Base-by-base conservation (phyloP, 116 monocot genomes). In the Dioscorea cayenensis region DNA sequence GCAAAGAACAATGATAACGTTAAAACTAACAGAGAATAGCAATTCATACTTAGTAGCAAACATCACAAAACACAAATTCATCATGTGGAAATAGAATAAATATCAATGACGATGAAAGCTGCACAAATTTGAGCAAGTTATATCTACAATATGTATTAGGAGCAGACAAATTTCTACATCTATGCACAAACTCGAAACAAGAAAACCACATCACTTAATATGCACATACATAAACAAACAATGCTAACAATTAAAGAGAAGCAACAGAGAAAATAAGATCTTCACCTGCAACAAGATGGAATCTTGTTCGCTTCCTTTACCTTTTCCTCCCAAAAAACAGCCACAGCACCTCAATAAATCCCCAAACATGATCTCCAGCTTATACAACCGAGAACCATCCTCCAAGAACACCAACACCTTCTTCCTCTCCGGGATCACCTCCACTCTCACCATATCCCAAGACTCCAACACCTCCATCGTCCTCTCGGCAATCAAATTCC, bases 281-380 rank as follows among this genome's bases (percentile, higher is more conserved):
- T 32, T 63, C 49, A 92, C 92, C 87, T 84, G 87, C 60, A 92
- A 71, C 36, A 96, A 66, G 64, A 92, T 75, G 19, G 86, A 84
- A 76, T 77, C 64, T 6, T 65, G 63, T 11, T 75, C 79, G 38
- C 49, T 49, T 3, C 58, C 66, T 38, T 43, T 43, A 10, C 6
- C 43, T 43, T 43, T 6, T 9, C 70, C 80, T 14, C 49, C 43
- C 18, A 88, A 7, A 12, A n/a, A 63, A 62, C 96, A 96, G 25
- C 79, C 82, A 28, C 51, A 81, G 29, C 74, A 77, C 2, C 68
- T 75, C 23, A 65, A 58, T 8, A 96, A 67, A 73, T 90, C 92
- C 18, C 69, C 67, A 28, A 88, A 88, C 73, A 66, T 64, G 14
- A 90, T 69, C 68, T 84, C 90, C 64, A 97, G 68, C 83, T 84